phyloP scores from a whole-genome alignment of 164 flowering plant genomes.

The Kingdonia uniflora region DNA sequence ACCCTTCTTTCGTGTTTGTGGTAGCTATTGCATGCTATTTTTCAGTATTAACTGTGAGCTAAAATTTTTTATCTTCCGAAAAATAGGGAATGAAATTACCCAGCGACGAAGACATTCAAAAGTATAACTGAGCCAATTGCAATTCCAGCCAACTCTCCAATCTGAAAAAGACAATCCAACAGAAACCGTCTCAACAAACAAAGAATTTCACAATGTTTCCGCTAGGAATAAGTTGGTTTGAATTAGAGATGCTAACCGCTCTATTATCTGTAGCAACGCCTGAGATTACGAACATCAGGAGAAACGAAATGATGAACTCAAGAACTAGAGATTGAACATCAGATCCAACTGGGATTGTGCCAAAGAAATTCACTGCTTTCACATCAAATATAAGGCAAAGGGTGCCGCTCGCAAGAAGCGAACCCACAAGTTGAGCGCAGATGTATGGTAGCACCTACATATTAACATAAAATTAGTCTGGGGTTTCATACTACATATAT shows the following conservation, averaged over 20 bases:
- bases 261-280: constrained; percentile 73
- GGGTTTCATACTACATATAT: neutral
- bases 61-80: too few species aligned
- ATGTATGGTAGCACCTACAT: constrained; percentile 51
- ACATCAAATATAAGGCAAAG: constrained; percentile 32
- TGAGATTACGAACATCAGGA: constrained; percentile 71
- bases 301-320: constrained; percentile 64
- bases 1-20: too few species aligned
- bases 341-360: constrained; percentile 44
- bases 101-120: constrained; percentile 51
- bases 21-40: too few species aligned
- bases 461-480: neutral
- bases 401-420: constrained; percentile 56
- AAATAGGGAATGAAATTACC: constrained; percentile 24
- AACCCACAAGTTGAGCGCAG: constrained; percentile 41
- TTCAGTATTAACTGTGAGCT: too few species aligned
- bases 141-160: constrained; percentile 55
- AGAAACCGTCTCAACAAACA: constrained; percentile 1
- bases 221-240: too few species aligned
- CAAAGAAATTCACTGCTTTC: constrained; percentile 24
- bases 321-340: constrained; percentile 40
- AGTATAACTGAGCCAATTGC: constrained; percentile 60
- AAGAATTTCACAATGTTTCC: too few species aligned
- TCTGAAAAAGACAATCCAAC: constrained; percentile 22
- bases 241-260: constrained; percentile 35